Conservation (phyloP, 2,329 filamentous ascomycete genomes). For the Biscogniauxia sp. region DNA sequence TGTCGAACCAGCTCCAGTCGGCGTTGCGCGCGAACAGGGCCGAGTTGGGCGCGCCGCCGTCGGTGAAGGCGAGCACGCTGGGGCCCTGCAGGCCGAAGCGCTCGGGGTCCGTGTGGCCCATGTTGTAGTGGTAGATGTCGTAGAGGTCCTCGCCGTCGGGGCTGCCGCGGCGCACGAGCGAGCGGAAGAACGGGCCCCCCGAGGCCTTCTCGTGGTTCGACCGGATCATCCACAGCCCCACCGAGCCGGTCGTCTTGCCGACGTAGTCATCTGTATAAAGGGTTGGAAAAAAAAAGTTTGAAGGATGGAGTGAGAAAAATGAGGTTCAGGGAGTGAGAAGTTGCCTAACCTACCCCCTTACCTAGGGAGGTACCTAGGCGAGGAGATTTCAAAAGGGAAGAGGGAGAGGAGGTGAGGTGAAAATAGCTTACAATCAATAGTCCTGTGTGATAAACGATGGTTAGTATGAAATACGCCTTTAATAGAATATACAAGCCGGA, state of each 20-base stretch:
- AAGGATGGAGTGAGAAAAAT: conserved; percentile 25
- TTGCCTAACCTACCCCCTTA: no score
- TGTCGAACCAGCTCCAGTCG: conserved; percentile 35
- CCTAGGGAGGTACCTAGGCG: no score
- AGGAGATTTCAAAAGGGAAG: no score
- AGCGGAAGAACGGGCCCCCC: conserved; percentile 39
- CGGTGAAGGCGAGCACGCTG: conserved; percentile 39
- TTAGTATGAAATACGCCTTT: no score
- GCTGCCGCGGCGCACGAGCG: conserved; percentile 36
- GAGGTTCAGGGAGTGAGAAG: conserved; percentile 3
- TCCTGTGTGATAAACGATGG: no score
- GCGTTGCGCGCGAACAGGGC: conserved; percentile 36
- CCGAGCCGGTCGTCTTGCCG: conserved; percentile 35
- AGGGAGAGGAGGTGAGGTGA: no score
- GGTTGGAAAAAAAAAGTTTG: neutral
- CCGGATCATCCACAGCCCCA: conserved; percentile 38
- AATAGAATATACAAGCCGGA: no score
- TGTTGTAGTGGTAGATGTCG: conserved; percentile 42
- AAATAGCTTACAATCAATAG: no score
- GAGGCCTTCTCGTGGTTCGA: conserved; percentile 42
- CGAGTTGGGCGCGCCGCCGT: conserved; percentile 35
- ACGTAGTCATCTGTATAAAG: conserved; percentile 37
- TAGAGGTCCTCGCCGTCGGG: conserved; percentile 39
- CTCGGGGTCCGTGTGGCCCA: conserved; percentile 37
- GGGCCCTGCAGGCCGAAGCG: conserved; percentile 42